Base-by-base conservation (phyloP, 257 asterid species). In the Solanum piurae region DNA sequence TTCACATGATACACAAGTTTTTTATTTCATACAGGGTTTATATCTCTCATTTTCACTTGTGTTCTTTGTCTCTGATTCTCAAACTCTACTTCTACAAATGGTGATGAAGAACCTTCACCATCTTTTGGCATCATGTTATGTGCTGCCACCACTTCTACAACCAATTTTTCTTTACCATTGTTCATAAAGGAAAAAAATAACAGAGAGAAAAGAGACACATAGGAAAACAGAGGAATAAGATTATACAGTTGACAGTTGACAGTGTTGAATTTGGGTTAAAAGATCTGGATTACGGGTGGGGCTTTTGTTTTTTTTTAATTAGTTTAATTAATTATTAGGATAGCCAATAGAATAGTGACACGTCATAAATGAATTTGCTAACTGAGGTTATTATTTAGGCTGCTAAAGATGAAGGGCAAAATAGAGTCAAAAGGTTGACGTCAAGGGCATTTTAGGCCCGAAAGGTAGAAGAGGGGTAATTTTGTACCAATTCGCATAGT, bases 121-220 rank as follows among this genome's bases (percentile, higher is more conserved):
- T 96, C 98, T 87, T 95, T 96, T 8, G 99, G 99, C 96, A 96
- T 95, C 9, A 96, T 94, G 93, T 96, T 96, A 93, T 93, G 95
- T 36, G 98, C 98, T 68, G 90, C 98, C 77, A 95, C 95, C 88
- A 96, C 98, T 89, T 94, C 98, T 88, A 95, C 99, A 83, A 96
- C 98, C 40, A 96, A 88, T 94, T 93, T 96, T 49, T 93, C 95
- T 85, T 94, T 95, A 34, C 95, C 88, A 42, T 40, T 40, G 84
- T 88, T 93, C 98, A 93, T 94, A 52, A 36, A 18, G 49, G 33
- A 10, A 69, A 23, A 40, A 38, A 4, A 29, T 40, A 38, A 37
- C 20, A 69, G 68, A 25, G 29, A 76, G 29, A 20, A 14, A 49
- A 9, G 62, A 7, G n/a, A 16, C 14, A 25, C 12, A 44, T 21